phyloP scores from a whole-genome alignment of 768 basidiomycete species.

The Hygrocybe punicea region DNA sequence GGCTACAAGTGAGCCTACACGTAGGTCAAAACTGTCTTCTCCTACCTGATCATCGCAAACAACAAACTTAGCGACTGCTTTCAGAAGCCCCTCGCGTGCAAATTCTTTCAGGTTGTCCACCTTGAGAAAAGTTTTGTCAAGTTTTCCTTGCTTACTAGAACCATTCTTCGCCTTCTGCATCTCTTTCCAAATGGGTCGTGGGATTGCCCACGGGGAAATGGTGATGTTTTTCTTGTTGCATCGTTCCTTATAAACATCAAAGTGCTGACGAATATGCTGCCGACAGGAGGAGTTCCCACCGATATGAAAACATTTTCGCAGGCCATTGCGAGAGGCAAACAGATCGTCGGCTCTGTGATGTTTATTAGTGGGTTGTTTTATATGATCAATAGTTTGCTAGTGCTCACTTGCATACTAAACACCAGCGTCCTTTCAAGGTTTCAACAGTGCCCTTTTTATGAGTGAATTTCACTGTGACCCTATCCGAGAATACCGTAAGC shows the following conservation, averaged over 20 bases:
- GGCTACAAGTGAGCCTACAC: not conserved
- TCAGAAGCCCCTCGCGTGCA: conserved; percentile 10
- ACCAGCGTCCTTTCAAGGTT: conserved; percentile 6
- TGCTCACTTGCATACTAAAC: conserved; percentile 10
- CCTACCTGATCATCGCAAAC: conserved; percentile 18
- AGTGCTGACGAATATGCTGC: conserved; percentile 17
- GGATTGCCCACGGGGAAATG: conserved; percentile 1
- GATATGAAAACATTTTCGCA: conserved; percentile 8
- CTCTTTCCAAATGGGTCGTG: conserved; percentile 1
- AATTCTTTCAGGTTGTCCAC: conserved; percentile 6
- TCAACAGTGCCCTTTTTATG: not conserved
- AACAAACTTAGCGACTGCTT: conserved; percentile 13
- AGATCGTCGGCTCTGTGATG: not conserved
- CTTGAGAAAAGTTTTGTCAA: not conserved
- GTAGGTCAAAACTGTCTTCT: not conserved
- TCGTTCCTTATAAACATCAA: conserved; percentile 7
- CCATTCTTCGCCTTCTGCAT: not conserved
- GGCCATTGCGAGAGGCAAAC: conserved; percentile 1
- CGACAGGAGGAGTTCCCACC: conserved; percentile 13
- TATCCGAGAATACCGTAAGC: not conserved
- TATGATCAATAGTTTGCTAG: not conserved
- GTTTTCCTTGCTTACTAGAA: not conserved
- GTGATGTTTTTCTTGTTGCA: conserved; percentile 7
- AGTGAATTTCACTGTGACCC: not conserved
- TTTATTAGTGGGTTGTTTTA: not conserved